Base-by-base conservation (phyloP, 1,139 yeast species). In the Hyphopichia burtonii region DNA sequence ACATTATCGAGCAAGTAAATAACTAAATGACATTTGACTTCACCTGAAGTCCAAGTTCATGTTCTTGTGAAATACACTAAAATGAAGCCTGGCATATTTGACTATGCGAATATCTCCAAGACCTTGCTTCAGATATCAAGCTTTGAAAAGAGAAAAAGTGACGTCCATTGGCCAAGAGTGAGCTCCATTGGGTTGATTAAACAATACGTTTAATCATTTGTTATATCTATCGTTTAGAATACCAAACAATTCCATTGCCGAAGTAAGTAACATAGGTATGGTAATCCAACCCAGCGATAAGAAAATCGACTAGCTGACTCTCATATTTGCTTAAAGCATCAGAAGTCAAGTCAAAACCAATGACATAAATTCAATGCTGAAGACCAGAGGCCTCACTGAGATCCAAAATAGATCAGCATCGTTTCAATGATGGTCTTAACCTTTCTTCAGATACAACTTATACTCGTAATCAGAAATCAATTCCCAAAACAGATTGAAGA, bases 121-220 rank as follows among this genome's bases (percentile, higher is more conserved):
- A 38, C 41, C 35, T 5, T 32, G 46, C 48, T 43, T 45, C 43
- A 51, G 54, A 47, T 40, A 44, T 47, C 74, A 59, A 58, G 63
- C 70, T 65, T 64, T 44, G 18, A 31, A 17, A 33, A 33, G 55
- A 53, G 52, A 48, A 53, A 53, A 48, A 55, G 60, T 50, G 77
- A 69, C 76, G 71, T 78, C 71, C 85, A 79, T 80, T 80, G 71
- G 59, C 65, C 80, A 73, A 81, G 84, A 83, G 84, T 86, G 83
- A 86, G 94, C 94, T 85, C 93, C 94, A 86, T 86, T 84, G 93
- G 77, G 94, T 85, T 83, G 73, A 70, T 63, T 61, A 52, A 18
- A 28, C 31, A 11, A 32, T 41, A 40, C 38, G 44, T 48, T 53
- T 16, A 58, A 58, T 54, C 83, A 83, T 79, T 82, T 83, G 89